Conservation (phyloP, 129 eudicot genomes). For the Smallanthus sonchifolius region DNA sequence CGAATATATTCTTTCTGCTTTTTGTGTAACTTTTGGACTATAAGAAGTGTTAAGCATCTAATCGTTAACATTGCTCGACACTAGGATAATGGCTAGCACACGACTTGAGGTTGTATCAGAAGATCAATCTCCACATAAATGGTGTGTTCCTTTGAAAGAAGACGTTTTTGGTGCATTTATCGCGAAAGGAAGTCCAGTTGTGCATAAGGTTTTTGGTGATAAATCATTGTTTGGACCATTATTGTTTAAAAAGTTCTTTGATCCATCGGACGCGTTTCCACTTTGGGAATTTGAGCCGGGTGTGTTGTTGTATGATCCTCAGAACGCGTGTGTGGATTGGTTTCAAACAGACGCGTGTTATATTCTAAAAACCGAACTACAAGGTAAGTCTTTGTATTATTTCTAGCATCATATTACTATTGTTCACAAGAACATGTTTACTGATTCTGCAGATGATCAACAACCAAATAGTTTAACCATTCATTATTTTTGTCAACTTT, state of each 20-base stretch:
- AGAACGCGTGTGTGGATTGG: conserved; percentile 56
- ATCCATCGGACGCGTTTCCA: conserved; percentile 91
- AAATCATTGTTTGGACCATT: conserved; percentile 77
- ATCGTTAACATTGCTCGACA: background rate
- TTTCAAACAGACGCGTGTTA: conserved; percentile 44
- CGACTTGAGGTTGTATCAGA: conserved; percentile 48
- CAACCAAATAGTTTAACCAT: background rate
- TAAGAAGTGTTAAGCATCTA: conserved; percentile 24
- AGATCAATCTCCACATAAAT: conserved; percentile 50
- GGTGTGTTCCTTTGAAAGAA: conserved; percentile 70
- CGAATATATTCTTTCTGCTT: conserved; percentile 42
- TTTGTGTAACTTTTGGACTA: conserved; percentile 9
- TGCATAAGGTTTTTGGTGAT: conserved; percentile 42
- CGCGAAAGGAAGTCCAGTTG: conserved; percentile 40
- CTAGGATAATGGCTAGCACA: conserved; percentile 41
- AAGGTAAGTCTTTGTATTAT: conserved; percentile 38
- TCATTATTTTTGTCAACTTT: background rate
- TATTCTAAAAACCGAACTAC: conserved; percentile 59
- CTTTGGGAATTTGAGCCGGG: conserved; percentile 80
- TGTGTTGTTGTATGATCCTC: conserved; percentile 40
- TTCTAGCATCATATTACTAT: background rate
- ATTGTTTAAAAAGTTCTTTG: conserved; percentile 78
- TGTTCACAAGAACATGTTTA: background rate
- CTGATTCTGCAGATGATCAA: background rate
- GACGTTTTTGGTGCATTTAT: conserved; percentile 44